A percentile compares a stretch with the other conserved stretches of the same genome.
Evolutionary conservation across 2,329 filamentous ascomycete genomes (phyloP).

Genomic region (Elsinoe necatrix): DNA sequence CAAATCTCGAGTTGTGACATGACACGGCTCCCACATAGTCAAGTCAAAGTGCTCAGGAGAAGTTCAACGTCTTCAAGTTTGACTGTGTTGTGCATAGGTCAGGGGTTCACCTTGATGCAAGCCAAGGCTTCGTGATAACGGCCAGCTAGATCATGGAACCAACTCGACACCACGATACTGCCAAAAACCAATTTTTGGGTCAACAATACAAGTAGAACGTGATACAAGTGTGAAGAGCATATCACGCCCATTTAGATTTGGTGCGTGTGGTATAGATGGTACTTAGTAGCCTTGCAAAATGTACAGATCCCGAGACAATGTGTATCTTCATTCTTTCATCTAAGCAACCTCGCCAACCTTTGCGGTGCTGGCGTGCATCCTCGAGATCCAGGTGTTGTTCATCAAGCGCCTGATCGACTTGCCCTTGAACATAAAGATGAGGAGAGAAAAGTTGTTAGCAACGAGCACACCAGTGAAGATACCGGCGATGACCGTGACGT

Average conservation of each 20-base stretch:
- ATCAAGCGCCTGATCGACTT: conserved; percentile 29
- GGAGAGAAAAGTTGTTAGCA: conserved; percentile 28
- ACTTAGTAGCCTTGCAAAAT: background rate
- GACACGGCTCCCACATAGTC: background rate
- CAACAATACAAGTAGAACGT: too few species aligned
- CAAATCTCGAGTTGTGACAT: background rate
- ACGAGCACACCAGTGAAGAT: conserved; percentile 30
- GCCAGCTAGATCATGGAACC: too few species aligned
- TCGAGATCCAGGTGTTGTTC: conserved; percentile 27
- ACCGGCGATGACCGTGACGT: conserved; percentile 29
- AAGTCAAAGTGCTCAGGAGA: background rate
- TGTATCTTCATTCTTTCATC: background rate
- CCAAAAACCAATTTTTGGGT: too few species aligned
- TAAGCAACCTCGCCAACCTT: conserved; percentile 24
- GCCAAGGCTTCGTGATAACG: background rate
- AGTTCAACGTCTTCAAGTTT: background rate
- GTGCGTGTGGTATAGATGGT: background rate
- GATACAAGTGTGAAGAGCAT: background rate
- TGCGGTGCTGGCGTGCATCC: conserved; percentile 26
- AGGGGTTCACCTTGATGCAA: background rate
- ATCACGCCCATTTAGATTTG: background rate
- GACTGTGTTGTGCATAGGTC: background rate
- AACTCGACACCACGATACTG: too few species aligned
- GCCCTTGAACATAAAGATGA: conserved; percentile 30
- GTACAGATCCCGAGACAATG: background rate